Evolutionary conservation across 2,329 filamentous ascomycete genomes (phyloP).

Genomic region (Cercospora sesami): DNA sequence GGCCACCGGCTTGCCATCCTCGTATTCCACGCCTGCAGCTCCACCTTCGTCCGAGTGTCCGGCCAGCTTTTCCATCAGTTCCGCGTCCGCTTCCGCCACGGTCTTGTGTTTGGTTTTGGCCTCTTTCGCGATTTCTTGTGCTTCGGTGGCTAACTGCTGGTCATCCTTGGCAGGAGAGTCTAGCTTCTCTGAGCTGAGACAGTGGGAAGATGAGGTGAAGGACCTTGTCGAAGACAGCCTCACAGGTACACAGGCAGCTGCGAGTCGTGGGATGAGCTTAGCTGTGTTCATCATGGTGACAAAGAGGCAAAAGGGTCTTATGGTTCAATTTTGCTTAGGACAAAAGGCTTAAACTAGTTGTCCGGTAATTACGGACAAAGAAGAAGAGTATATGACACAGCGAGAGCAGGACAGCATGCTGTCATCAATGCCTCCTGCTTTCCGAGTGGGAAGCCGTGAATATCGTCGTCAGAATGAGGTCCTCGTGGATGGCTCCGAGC

Average conservation of each 20-base stretch:
- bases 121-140: slow-evolving; percentile 18
- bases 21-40: slow-evolving; percentile 69
- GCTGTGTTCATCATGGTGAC: background rate
- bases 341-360: background rate
- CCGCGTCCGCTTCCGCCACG: slow-evolving; percentile 64
- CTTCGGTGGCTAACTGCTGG: slow-evolving; percentile 17
- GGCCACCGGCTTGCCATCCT: slow-evolving; percentile 68
- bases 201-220: background rate
- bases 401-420: background rate
- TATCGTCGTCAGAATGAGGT: slow-evolving; percentile 12
- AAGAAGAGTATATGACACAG: background rate
- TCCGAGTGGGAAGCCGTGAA: background rate
- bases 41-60: slow-evolving; percentile 69
- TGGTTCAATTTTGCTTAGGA: background rate
- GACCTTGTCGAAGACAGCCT: background rate
- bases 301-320: background rate
- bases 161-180: slow-evolving; percentile 24
- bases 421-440: background rate
- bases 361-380: background rate
- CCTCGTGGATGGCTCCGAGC: no score
- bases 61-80: slow-evolving; percentile 65
- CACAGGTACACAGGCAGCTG: background rate
- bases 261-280: background rate
- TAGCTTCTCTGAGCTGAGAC: background rate
- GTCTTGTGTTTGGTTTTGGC: slow-evolving; percentile 51